These are phyloP conservation scores for Xerocomus nothofagi DNA, from an alignment of 1,284 basidiomycete species.

Conservation along the genomic window DNA sequence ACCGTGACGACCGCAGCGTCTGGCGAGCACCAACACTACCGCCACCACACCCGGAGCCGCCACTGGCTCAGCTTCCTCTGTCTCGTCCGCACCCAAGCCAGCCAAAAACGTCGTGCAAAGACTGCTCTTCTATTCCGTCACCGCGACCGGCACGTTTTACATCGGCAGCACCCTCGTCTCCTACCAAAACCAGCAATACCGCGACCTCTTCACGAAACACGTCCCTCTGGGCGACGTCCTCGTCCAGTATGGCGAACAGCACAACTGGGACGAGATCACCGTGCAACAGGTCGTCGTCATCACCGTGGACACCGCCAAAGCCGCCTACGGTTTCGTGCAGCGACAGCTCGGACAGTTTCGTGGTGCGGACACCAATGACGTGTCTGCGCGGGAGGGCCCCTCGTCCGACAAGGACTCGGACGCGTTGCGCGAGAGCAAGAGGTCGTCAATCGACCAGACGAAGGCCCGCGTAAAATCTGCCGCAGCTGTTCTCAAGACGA, in stretches of 20 bases:
- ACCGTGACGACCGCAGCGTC: conserved; percentile 44
- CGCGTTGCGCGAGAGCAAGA: conserved; percentile 36
- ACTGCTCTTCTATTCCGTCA: conserved; percentile 60
- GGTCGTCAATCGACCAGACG: conserved; percentile 37
- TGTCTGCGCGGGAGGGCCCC: too few relatives aligned
- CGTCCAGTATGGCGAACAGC: conserved; percentile 78
- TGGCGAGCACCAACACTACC: conserved; percentile 42
- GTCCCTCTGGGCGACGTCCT: conserved; percentile 77
- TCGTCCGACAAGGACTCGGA: conserved; percentile 32
- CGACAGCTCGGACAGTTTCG: conserved; percentile 42
- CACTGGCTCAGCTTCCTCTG: conserved; percentile 1
- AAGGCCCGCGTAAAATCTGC: conserved; percentile 52
- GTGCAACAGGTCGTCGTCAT: conserved; percentile 58
- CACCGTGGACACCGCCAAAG: conserved; percentile 50
- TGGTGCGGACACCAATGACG: conserved; percentile 39
- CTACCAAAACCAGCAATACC: conserved; percentile 71
- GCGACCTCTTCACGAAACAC: conserved; percentile 78
- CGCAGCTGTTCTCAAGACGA: conserved; percentile 50
- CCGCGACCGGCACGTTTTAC: conserved; percentile 75
- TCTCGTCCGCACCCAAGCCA: conserved; percentile 46
- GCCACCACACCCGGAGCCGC: conserved; percentile 29
- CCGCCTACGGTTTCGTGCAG: conserved; percentile 51
- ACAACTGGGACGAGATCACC: conserved; percentile 75
- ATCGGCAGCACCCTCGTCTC: conserved; percentile 73
- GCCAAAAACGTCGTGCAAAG: conserved; percentile 53